A percentile compares a stretch with the other conserved stretches of the same genome.
Evolutionary conservation across 371 early-diverging fungal species (phyloP).

Genomic region (Circinella minor): DNA sequence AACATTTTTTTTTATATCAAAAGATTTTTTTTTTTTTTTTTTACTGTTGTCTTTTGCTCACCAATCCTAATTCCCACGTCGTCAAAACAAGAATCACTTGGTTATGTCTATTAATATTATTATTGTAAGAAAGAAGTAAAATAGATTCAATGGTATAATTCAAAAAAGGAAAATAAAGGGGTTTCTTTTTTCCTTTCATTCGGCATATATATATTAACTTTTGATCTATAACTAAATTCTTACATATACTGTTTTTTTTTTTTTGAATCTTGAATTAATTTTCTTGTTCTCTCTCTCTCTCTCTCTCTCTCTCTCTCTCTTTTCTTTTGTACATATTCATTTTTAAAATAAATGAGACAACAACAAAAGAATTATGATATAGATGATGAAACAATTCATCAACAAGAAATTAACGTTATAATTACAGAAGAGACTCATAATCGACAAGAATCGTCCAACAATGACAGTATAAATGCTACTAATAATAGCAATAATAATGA

Average conservation of each 20-base stretch:
- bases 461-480: neutral
- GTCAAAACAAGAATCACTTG: neutral
- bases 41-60: neutral
- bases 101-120: neutral
- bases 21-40: neutral
- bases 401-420: neutral
- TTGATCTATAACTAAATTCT: too few species aligned
- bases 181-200: conserved; percentile 1
- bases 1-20: neutral
- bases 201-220: too few species aligned
- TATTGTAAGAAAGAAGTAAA: neutral
- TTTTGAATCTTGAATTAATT: neutral
- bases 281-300: neutral
- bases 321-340: neutral
- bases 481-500: neutral
- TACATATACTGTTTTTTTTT: too few species aligned
- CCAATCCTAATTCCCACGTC: conserved; percentile 11
- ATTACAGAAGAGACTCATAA: neutral
- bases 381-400: conserved; percentile 3
- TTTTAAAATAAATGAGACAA: neutral
- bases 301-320: too few species aligned
- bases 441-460: neutral
- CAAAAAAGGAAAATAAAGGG: neutral
- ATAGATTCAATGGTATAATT: neutral
- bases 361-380: neutral